A percentile compares a stretch with the other conserved stretches of the same genome.
These are phyloP conservation scores for Proliferodiscus dingleyae DNA, from an alignment of 2,329 filamentous ascomycete genomes.

Conservation along the genomic window DNA sequence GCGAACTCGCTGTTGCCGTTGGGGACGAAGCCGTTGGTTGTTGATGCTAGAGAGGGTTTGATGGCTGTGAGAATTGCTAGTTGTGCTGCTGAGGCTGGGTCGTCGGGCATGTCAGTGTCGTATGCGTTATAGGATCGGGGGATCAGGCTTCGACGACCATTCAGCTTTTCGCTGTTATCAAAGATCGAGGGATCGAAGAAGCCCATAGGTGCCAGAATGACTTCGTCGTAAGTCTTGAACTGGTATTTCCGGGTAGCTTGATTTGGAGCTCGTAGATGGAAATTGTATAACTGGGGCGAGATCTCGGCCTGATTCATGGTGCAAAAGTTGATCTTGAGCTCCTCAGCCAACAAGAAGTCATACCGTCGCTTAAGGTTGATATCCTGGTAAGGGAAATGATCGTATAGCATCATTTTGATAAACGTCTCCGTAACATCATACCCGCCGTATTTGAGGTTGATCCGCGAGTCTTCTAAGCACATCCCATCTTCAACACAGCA, in stretches of 20 bases:
- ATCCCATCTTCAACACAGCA: slow-evolving; percentile 97
- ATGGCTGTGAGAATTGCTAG: slow-evolving; percentile 57
- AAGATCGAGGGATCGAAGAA: slow-evolving; percentile 87
- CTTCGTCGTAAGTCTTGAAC: slow-evolving; percentile 97
- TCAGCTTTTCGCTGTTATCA: slow-evolving; percentile 74
- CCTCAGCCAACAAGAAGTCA: slow-evolving; percentile 89
- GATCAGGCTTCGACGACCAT: slow-evolving; percentile 73
- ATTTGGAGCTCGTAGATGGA: slow-evolving; percentile 82
- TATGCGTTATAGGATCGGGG: slow-evolving; percentile 91
- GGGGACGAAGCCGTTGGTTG: slow-evolving; percentile 34
- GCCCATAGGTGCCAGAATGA: slow-evolving; percentile 91
- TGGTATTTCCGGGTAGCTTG: slow-evolving; percentile 88
- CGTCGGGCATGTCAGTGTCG: slow-evolving; percentile 80
- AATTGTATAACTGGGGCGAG: slow-evolving; percentile 81
- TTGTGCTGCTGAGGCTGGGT: slow-evolving; percentile 82
- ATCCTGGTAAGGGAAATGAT: slow-evolving; percentile 91
- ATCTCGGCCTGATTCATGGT: slow-evolving; percentile 88
- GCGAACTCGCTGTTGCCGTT: slow-evolving; percentile 44
- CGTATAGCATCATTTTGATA: slow-evolving; percentile 95
- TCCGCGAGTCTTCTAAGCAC: slow-evolving; percentile 86
- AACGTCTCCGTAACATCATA: slow-evolving; percentile 91
- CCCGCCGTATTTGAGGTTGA: slow-evolving; percentile 93
- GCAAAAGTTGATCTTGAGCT: slow-evolving; percentile 89
- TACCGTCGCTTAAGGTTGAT: slow-evolving; percentile 88
- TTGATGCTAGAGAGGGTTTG: slow-evolving; percentile 51